Evolutionary conservation across 2,329 filamentous ascomycete species (phyloP), one percentile per base, ranked within the genome.

Genomic region (Periconia digitata): DNA sequence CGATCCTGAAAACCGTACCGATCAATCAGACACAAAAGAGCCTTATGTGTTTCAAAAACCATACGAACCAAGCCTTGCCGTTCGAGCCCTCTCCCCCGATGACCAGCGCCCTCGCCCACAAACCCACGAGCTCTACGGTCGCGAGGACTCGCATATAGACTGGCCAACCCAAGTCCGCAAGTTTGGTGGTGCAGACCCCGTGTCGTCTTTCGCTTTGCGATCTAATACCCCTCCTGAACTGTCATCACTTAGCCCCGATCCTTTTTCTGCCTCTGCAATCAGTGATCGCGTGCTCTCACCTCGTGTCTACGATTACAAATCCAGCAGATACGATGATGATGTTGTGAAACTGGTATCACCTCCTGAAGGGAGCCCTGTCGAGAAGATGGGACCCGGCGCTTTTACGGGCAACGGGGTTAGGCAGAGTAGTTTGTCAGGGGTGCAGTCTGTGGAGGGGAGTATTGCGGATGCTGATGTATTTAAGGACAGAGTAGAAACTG

Each of bases 111-210:
- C 49, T 2, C 29, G 41, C 5, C 37, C 53, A 7, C 21, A 34
- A 12, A 61, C 54, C 2, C 50, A 52, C 7, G 52, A 61, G 3
- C 47, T 63, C 0, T 43, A 53, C 16, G 62, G 63, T 7, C 44
- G 50, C 22, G 58, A 56, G 41, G 62, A 65, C 18, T 46, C 38
- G 1, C 46, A 47, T 6, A 66, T 63, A 24, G 53, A 62, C 18
- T 53, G 55, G 8, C 63, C 62, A 0, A 54, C 46, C 41, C 54
- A 64, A n/a, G 50, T 58, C 2, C 50, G 56, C 8, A 62, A 58
- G 41, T 47, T 61, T 39, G 62, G 61, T 8, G 55, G 49, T 21
- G 41, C 43, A 21, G 35, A 47, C n/a, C 10, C 36, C 1, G n/a
- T 39, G 7, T 43, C 43, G 8, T 35, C n/a, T 6, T 23, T 32